Evolutionary conservation across 148 eudicot species (phyloP).

Genomic region (Chenopodium berlandieri): DNA sequence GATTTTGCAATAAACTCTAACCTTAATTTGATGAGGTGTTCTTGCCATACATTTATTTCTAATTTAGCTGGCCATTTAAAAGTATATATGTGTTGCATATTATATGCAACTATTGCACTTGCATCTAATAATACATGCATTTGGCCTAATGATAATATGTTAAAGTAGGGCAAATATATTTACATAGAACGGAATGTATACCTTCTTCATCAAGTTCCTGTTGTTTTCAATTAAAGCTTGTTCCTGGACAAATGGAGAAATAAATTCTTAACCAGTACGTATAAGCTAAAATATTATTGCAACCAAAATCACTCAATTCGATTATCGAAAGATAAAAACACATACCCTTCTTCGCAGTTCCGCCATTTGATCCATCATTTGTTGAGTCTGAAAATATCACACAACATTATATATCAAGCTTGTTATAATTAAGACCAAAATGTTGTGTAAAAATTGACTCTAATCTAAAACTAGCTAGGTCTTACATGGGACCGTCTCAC

Average conservation of each 20-base stretch:
- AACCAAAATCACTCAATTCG: background rate
- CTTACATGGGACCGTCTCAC: too few species aligned
- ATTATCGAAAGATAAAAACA: background rate
- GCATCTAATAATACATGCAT: background rate
- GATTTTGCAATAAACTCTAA: too few species aligned
- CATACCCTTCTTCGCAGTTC: constrained; percentile 56
- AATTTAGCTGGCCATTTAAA: too few species aligned
- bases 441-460: too few species aligned
- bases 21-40: too few species aligned
- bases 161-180: background rate
- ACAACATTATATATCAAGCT: background rate
- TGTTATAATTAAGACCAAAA: background rate
- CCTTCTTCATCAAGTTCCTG: constrained; percentile 49
- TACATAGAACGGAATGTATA: constrained; percentile 4
- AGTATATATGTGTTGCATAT: too few species aligned
- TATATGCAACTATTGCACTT: background rate
- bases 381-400: constrained; percentile 43
- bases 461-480: too few species aligned
- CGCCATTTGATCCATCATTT: constrained; percentile 58
- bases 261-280: background rate
- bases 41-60: too few species aligned
- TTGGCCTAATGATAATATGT: background rate
- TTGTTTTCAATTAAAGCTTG: constrained; percentile 52
- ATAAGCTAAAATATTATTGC: background rate
- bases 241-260: constrained; percentile 36